phyloP scores from a whole-genome alignment of 2,329 filamentous ascomycete genomes.

The Colletotrichum phormii region DNA sequence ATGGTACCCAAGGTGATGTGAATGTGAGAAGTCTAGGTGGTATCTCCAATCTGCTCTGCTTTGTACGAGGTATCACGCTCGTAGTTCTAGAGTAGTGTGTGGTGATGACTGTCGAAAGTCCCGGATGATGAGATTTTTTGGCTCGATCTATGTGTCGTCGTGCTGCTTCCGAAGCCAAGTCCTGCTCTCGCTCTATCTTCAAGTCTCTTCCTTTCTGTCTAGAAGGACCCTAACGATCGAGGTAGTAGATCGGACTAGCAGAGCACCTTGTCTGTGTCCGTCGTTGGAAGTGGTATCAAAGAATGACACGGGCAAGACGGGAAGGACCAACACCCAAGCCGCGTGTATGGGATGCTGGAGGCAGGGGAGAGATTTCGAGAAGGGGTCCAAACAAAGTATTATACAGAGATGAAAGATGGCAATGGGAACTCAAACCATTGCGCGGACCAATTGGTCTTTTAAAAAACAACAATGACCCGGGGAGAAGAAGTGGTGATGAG shows the following conservation, averaged over 20 bases:
- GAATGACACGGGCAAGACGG: constrained; percentile 36
- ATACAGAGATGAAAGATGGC: constrained; percentile 36
- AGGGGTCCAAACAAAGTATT: constrained; percentile 44
- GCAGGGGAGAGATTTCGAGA: constrained; percentile 38
- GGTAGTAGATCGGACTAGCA: constrained; percentile 19
- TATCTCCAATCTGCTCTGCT: constrained; percentile 9
- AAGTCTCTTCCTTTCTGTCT: constrained; percentile 33
- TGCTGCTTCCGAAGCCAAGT: constrained; percentile 27
- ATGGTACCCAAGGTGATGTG: constrained; percentile 11
- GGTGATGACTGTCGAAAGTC: constrained; percentile 19
- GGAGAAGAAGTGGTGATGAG: constrained; percentile 40
- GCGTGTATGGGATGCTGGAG: constrained; percentile 35
- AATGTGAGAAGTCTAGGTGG: background rate
- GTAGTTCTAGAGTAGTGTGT: constrained; percentile 17
- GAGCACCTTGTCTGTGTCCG: constrained; percentile 29
- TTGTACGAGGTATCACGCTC: constrained; percentile 30
- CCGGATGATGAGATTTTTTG: background rate
- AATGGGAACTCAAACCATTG: constrained; percentile 51
- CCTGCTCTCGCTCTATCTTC: constrained; percentile 16
- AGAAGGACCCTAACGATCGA: constrained; percentile 33
- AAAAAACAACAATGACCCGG: constrained; percentile 45
- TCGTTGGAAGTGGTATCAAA: constrained; percentile 29
- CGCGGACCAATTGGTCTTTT: constrained; percentile 48
- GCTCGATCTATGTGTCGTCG: constrained; percentile 11
- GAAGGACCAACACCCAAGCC: constrained; percentile 35